phyloP scores from a whole-genome alignment of 306 rosid species.

The Alnus glutinosa region DNA sequence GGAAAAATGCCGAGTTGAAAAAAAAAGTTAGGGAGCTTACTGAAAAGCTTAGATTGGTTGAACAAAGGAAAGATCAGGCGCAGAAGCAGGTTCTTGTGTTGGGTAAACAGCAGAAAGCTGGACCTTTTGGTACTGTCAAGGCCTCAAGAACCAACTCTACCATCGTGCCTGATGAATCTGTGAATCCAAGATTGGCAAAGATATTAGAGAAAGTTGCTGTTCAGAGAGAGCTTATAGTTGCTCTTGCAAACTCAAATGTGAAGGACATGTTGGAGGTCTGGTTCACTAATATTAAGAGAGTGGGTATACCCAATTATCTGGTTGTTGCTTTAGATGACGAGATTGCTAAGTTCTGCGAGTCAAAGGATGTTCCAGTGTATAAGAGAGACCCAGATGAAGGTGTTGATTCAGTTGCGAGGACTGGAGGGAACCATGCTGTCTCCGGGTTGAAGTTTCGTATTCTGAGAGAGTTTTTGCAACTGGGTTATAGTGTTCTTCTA shows the following conservation, averaged over 20 bases:
- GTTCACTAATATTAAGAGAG: constrained; percentile 75
- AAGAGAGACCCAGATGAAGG: constrained; percentile 68
- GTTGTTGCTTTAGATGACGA: constrained; percentile 82
- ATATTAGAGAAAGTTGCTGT: constrained; percentile 74
- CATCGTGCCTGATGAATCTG: constrained; percentile 76
- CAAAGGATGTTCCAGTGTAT: constrained; percentile 74
- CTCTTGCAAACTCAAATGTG: constrained; percentile 84
- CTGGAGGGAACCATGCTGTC: constrained; percentile 82
- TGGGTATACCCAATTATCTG: constrained; percentile 73
- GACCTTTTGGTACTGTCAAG: constrained; percentile 82
- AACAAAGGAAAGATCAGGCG: constrained; percentile 79
- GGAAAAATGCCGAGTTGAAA: constrained; percentile 57
- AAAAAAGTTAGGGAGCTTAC: constrained; percentile 68
- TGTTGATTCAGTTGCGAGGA: constrained; percentile 57
- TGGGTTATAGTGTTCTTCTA: constrained; percentile 85
- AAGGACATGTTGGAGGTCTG: constrained; percentile 82
- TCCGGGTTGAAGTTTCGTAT: constrained; percentile 77
- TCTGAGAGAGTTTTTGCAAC: constrained; percentile 86
- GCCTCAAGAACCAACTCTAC: constrained; percentile 73
- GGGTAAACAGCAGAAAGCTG: constrained; percentile 69
- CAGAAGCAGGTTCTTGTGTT: constrained; percentile 74
- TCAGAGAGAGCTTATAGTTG: constrained; percentile 71
- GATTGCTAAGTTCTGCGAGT: constrained; percentile 50
- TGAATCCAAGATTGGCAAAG: constrained; percentile 79
- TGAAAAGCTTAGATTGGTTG: constrained; percentile 61